A percentile compares a stretch with the other conserved stretches of the same genome.
These are phyloP conservation scores for Metarhizium anisopliae DNA, from an alignment of 2,329 filamentous ascomycete species.

Conservation along the genomic window DNA sequence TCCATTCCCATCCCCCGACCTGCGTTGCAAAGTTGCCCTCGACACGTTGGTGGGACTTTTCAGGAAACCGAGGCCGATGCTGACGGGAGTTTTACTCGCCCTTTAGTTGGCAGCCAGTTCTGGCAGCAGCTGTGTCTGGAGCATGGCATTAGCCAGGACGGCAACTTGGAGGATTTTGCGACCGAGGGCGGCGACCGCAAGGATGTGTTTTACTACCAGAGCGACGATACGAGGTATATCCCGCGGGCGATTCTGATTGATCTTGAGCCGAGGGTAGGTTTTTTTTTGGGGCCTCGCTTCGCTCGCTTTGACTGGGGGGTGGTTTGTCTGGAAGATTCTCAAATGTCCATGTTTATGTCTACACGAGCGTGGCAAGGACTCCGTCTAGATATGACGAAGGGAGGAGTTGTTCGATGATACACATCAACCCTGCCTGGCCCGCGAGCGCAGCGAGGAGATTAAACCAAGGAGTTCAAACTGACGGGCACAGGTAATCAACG, in stretches of 20 bases:
- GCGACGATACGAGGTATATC: constrained; percentile 97
- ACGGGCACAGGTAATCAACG: constrained; percentile 62
- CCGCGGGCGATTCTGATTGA: constrained; percentile 92
- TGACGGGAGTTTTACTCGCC: constrained; percentile 25
- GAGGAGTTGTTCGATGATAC: too few species aligned
- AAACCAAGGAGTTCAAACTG: background rate
- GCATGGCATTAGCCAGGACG: constrained; percentile 95
- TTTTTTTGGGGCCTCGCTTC: background rate
- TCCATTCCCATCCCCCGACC: too few species aligned
- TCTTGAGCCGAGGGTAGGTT: constrained; percentile 71
- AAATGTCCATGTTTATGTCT: background rate
- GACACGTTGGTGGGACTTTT: too few species aligned
- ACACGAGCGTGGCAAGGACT: too few species aligned
- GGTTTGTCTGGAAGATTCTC: too few species aligned
- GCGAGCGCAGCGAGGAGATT: background rate
- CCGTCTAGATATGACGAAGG: too few species aligned
- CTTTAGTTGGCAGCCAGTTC: constrained; percentile 89
- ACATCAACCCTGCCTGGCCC: background rate
- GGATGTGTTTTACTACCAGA: constrained; percentile 99
- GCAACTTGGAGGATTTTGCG: constrained; percentile 94
- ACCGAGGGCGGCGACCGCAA: constrained; percentile 96
- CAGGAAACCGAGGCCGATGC: background rate
- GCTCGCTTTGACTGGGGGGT: too few species aligned
- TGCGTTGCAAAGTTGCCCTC: too few species aligned
- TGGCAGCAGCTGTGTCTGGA: constrained; percentile 98